These are phyloP conservation scores for Colletotrichum musicola DNA, from an alignment of 2,329 filamentous ascomycete genomes.

Conservation along the genomic window DNA sequence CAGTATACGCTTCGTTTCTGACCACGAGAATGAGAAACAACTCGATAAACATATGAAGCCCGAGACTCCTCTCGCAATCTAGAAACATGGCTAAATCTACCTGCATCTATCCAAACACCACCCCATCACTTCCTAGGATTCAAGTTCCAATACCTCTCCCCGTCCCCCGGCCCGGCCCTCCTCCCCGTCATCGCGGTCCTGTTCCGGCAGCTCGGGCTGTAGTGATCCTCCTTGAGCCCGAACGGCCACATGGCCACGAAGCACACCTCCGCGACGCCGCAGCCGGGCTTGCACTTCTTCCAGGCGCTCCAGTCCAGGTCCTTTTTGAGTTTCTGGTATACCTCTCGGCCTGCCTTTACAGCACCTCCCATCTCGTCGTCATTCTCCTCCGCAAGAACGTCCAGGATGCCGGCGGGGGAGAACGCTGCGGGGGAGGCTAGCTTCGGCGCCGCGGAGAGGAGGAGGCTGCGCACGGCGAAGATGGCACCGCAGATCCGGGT, in stretches of 20 bases:
- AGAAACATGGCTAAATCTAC: background rate
- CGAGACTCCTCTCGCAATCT: too few relatives aligned
- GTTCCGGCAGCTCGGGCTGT: constrained; percentile 39
- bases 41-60: too few relatives aligned
- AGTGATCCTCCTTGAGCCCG: constrained; percentile 67
- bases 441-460: constrained; percentile 20
- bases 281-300: constrained; percentile 66
- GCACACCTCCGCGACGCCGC: constrained; percentile 66
- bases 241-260: constrained; percentile 75
- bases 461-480: constrained; percentile 8
- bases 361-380: background rate
- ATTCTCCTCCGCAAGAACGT: background rate
- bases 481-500: constrained; percentile 51
- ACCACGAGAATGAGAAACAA: too few relatives aligned
- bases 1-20: too few relatives aligned
- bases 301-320: constrained; percentile 71
- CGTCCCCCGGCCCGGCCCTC: background rate
- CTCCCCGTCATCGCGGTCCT: constrained; percentile 19
- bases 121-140: background rate
- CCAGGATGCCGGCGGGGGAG: constrained; percentile 4
- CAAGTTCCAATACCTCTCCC: constrained; percentile 21
- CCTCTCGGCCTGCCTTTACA: constrained; percentile 23
- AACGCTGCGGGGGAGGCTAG: background rate
- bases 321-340: constrained; percentile 52
- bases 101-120: background rate